Conservation (phyloP, 78 protist genomes). For the Capsaspora owczarzaki region DNA sequence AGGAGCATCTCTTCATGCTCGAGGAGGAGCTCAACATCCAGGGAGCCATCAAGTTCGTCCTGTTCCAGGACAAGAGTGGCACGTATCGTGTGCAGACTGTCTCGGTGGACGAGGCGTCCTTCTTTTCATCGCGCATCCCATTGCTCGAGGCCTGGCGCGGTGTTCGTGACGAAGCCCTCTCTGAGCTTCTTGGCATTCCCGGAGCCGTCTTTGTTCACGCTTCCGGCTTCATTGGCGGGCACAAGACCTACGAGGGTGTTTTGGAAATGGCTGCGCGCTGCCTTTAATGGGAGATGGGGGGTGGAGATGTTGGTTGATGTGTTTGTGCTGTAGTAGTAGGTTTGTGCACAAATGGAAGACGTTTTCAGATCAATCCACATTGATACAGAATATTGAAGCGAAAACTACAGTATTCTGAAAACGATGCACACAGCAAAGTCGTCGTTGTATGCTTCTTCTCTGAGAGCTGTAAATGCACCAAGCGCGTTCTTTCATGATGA, state of each 20-base stretch:
- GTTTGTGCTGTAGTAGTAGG: too few species aligned
- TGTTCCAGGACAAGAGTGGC: conserved; percentile 47
- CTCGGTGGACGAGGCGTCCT: background rate
- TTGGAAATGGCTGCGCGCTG: conserved; percentile 42
- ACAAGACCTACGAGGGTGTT: conserved; percentile 60
- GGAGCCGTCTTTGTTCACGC: conserved; percentile 41
- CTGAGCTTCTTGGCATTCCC: conserved; percentile 4
- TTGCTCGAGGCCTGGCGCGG: conserved; percentile 75
- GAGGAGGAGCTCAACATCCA: conserved; percentile 33
- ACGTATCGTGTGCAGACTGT: conserved; percentile 37
- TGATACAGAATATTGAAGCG: too few species aligned
- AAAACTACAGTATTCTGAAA: too few species aligned
- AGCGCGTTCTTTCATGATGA: too few species aligned
- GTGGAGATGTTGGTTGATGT: too few species aligned
- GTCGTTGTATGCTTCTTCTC: too few species aligned
- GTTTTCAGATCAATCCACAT: too few species aligned
- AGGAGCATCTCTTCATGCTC: conserved; percentile 53
- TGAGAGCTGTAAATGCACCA: too few species aligned
- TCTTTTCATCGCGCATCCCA: background rate
- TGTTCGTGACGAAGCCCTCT: conserved; percentile 16
- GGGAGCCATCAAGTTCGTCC: conserved; percentile 29
- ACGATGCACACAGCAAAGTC: too few species aligned
- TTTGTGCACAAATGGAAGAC: too few species aligned
- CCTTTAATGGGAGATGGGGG: too few species aligned
- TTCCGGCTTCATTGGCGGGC: conserved; percentile 82